Evolutionary conservation across 1,284 basidiomycete genomes (phyloP), one percentile per base, ranked within the genome.

Genomic region (Trametes pubescens): DNA sequence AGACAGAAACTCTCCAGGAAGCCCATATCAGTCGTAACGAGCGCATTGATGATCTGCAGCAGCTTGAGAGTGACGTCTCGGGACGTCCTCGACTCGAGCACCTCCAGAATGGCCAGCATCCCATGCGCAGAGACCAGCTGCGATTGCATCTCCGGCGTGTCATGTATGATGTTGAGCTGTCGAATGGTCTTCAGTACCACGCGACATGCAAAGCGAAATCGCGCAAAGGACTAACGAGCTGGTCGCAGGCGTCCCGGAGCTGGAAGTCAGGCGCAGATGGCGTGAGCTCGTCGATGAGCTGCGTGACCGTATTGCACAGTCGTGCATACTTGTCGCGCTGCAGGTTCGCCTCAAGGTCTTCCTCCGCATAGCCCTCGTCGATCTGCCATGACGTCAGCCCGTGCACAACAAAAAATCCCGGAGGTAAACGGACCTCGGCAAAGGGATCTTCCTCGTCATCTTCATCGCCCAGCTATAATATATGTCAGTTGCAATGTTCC

Each of bases 1-100:
- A 98, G 80, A 77, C 97, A 99, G 77, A 99, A 95, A 66, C 95
- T 96, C 77, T 99, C 97, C 69, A 99, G 81, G 70, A 95, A 91
- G 13, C 90, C 92, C 51, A 94, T 83, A 72, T 98, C 95, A 7
- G 86, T 84, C 0, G 87, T 92, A 47, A 98, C 95, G 66, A 99
- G 88, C 95, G 94, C 76, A 73, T 99, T 99, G 70, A 98, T 88
- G 62, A 98, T 92, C 68, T 94, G 91, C 66, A 99, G 80, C 37
- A 98, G 76, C 71, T 92, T 90, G 75, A 94, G 86, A 29, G 90
- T 87, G 2, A 97, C 91, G 65, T 98, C 95, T 61, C 94, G 83
- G 18, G 91, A 92, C 63, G 86, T 87, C 59, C 91, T 88, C 16
- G 89, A 87, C 77, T 98, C 96, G 40, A 99, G 79, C 0, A 98